Base-by-base conservation (phyloP, 106 monocot genomes). In the Dioscorea zingiberensis region DNA sequence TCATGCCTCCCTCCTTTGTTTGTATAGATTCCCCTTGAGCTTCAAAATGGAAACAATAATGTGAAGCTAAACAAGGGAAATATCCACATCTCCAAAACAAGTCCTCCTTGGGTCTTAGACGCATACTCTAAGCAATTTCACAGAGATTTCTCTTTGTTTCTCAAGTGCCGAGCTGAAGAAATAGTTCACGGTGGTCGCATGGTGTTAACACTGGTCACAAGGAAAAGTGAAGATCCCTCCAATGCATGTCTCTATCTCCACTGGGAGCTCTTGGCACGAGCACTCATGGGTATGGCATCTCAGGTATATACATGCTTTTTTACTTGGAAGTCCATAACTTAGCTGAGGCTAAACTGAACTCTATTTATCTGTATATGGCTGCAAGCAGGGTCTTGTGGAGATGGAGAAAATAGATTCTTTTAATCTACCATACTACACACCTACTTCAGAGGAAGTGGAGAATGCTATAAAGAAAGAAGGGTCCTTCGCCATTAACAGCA, bases 91-190 rank as follows among this genome's bases (percentile, higher is more conserved):
- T 27, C 44, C 1, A 54, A 48, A 30, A 64, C 74, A 29, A 74
- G 69, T 17, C 63, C 79, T 4, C 51, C 57, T 28, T 18, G 16
- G 3, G 69, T 74, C 6, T 56, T 44, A 5, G 55, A 69, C 19
- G 53, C 66, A 21, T 74, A 74, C n/a, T 25, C 26, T 15, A 16
- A 65, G 10, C 74, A 79, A 63, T 69, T 69, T 13, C 38, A 51
- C 2, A 64, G 25, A 27, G 79, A 79, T 22, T 79, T 79, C 26
- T 65, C 69, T 0, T 1, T 47, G 9, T 79, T 79, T 29, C 69
- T 79, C 22, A 44, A 24, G 57, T 68, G 19, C 9, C 56, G 79
- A 8, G 49, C 27, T 11, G 51, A 65, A 15, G 79, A 79, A 48
- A 27, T 79, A 0, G 48, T 58, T 27, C 7, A 12, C 1, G 68